phyloP scores from a whole-genome alignment of 179 eudicot genomes.

The Silene noctiflora region DNA sequence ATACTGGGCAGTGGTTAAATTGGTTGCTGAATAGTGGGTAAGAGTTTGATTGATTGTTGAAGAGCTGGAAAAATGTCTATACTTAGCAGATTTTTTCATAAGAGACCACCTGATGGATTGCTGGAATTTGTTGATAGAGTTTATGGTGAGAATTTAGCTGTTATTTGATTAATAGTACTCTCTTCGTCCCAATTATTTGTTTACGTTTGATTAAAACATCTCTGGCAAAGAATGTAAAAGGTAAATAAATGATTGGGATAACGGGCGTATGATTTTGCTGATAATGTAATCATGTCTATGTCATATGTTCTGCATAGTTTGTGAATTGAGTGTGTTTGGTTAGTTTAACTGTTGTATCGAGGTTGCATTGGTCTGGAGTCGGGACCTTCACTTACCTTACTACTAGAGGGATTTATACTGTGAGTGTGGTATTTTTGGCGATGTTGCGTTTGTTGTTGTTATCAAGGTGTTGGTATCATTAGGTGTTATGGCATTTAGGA shows the following conservation, averaged over 20 bases:
- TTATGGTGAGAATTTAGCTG: constrained; percentile 55
- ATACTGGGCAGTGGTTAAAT: not conserved
- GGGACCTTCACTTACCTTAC: not conserved
- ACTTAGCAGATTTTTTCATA: constrained; percentile 92
- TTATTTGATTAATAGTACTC: not conserved
- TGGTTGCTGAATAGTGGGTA: not conserved
- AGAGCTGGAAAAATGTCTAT: constrained; percentile 49
- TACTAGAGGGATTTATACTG: not conserved
- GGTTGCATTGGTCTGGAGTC: not conserved
- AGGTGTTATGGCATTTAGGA: not conserved
- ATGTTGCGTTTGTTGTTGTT: not conserved
- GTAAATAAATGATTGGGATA: not conserved
- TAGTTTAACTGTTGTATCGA: not conserved
- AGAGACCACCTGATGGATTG: constrained; percentile 94
- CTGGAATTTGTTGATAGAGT: constrained; percentile 90
- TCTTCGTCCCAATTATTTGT: not conserved
- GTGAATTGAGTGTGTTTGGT: not conserved
- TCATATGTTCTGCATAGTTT: not conserved
- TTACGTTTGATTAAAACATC: not conserved
- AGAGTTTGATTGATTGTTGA: not conserved
- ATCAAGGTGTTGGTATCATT: not conserved
- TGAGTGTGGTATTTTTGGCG: not conserved
- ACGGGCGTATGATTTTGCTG: not conserved
- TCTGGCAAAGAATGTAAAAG: not conserved
- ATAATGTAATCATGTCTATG: not conserved